Percentiles rank a stretch among this genome's conserved stretches.
These are phyloP conservation scores for Mucor saturninus DNA, from an alignment of 371 early-diverging fungal species.

Conservation along the genomic window DNA sequence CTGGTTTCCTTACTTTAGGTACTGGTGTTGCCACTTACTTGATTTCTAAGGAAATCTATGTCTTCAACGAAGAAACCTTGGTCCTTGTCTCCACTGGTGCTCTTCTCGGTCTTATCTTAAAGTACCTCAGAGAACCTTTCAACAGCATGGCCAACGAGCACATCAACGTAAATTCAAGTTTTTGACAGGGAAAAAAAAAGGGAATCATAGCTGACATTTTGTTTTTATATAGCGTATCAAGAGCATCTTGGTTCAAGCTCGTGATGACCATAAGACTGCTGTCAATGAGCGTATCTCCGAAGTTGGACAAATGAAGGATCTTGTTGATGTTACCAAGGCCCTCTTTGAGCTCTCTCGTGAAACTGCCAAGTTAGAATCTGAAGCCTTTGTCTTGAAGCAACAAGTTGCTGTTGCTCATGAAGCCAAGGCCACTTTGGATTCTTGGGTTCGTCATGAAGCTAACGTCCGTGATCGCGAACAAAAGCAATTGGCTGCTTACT, in stretches of 20 bases:
- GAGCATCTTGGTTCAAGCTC: constrained; percentile 81
- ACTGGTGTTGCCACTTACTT: constrained; percentile 88
- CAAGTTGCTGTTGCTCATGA: constrained; percentile 82
- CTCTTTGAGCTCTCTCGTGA: constrained; percentile 94
- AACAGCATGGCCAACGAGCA: constrained; percentile 85
- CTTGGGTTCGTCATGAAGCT: constrained; percentile 96
- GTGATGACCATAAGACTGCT: constrained; percentile 89
- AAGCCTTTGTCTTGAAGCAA: constrained; percentile 94
- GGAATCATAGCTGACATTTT: background rate
- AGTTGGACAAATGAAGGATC: constrained; percentile 90
- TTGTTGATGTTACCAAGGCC: constrained; percentile 91
- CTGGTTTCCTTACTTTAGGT: constrained; percentile 83
- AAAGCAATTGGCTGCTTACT: constrained; percentile 81
- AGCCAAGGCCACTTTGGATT: constrained; percentile 88
- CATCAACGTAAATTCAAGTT: constrained; percentile 56
- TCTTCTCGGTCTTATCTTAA: constrained; percentile 77
- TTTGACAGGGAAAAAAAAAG: background rate
- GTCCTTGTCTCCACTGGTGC: constrained; percentile 76
- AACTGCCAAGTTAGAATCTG: constrained; percentile 89
- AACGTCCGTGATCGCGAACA: constrained; percentile 93
- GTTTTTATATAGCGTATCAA: constrained; percentile 65
- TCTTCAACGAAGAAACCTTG: constrained; percentile 93
- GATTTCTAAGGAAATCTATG: constrained; percentile 96
- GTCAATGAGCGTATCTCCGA: constrained; percentile 88
- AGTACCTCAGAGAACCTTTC: constrained; percentile 83